Evolutionary conservation across 2,329 filamentous ascomycete genomes (phyloP).

Genomic region (Diaporthe nobilis): DNA sequence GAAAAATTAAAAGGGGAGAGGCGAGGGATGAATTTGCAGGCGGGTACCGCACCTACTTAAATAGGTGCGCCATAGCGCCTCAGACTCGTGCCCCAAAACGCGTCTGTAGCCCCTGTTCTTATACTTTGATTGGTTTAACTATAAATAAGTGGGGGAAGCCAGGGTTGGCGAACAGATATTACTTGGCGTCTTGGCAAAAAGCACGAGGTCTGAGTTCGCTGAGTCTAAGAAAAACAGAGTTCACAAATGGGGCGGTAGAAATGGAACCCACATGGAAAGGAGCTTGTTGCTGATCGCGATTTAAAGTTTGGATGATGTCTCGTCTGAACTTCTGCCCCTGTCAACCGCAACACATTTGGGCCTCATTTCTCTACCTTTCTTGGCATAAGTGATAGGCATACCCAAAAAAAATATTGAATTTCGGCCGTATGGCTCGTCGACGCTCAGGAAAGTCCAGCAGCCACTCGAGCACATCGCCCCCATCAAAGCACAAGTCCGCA

Average conservation of each 20-base stretch:
- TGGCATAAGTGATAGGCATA: constrained; percentile 16
- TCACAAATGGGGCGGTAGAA: background rate
- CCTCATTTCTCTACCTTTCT: constrained; percentile 28
- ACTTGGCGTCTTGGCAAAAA: no score
- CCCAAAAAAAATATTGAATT: background rate
- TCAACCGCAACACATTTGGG: constrained; percentile 7
- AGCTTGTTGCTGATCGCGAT: constrained; percentile 28
- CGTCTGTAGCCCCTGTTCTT: no score
- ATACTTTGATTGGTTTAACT: no score
- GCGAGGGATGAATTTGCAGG: no score
- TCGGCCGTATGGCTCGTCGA: background rate
- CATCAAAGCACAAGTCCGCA: background rate
- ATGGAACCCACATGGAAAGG: constrained; percentile 9
- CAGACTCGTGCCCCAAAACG: no score
- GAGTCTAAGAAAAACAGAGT: background rate
- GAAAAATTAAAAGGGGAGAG: no score
- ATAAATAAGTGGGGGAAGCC: no score
- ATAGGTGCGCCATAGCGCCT: no score
- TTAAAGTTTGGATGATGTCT: constrained; percentile 34
- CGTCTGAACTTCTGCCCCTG: constrained; percentile 22
- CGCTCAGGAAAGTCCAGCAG: background rate
- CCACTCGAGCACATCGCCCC: background rate
- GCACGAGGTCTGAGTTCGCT: no score
- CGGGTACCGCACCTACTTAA: no score
- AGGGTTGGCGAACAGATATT: no score